These are phyloP conservation scores for Corymbia citriodora DNA, from an alignment of 441 rosid species.

Conservation along the genomic window DNA sequence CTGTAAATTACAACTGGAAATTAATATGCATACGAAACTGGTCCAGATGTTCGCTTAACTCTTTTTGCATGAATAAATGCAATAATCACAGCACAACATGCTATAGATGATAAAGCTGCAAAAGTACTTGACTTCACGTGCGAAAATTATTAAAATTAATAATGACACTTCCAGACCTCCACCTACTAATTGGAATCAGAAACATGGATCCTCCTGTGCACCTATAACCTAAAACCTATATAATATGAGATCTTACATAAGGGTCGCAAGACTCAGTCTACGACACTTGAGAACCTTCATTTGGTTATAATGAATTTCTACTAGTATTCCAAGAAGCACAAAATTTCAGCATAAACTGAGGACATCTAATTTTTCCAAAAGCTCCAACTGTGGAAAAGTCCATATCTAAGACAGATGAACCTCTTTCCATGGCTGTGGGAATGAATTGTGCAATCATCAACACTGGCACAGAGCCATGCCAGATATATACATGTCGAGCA, in stretches of 20 bases:
- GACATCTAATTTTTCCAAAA: background rate
- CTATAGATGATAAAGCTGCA: background rate
- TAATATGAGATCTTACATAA: background rate
- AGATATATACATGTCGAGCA: background rate
- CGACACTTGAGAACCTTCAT: background rate
- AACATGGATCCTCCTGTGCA: background rate
- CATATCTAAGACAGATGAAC: background rate
- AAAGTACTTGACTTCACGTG: background rate
- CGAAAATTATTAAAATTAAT: background rate
- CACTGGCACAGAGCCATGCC: background rate
- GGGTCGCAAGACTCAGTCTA: background rate
- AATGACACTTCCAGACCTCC: background rate
- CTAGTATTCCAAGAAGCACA: background rate
- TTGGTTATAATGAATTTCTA: background rate
- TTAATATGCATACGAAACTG: background rate
- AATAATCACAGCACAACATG: background rate
- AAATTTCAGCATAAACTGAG: background rate
- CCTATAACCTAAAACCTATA: background rate
- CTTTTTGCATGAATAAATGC: background rate
- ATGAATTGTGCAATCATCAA: background rate
- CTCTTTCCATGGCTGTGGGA: background rate
- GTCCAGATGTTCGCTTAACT: background rate
- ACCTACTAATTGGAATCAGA: background rate
- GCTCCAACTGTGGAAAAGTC: background rate
- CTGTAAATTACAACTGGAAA: conserved; percentile 28